phyloP scores from a whole-genome alignment of 2,329 filamentous ascomycete species.

The Claviceps sp. region DNA sequence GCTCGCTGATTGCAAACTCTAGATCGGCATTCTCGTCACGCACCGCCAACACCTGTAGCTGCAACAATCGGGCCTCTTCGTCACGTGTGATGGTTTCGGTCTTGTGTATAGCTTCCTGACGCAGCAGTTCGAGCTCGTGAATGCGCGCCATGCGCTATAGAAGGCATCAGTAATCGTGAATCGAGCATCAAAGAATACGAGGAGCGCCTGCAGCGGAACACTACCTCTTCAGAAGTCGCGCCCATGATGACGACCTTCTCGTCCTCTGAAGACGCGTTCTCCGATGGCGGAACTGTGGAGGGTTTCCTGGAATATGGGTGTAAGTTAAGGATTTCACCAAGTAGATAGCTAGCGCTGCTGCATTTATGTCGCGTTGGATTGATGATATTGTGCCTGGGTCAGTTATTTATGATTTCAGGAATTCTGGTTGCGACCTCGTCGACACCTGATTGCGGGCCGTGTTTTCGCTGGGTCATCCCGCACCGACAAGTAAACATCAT shows the following conservation, averaged over 20 bases:
- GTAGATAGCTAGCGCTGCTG: not conserved
- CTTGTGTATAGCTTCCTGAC: conserved; percentile 50
- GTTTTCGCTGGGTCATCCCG: conserved; percentile 15
- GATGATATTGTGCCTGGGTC: not conserved
- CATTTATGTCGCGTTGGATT: not conserved
- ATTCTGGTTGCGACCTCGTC: conserved; percentile 1
- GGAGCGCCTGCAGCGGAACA: not conserved
- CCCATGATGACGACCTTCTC: conserved; percentile 12
- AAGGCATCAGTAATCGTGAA: conserved; percentile 6
- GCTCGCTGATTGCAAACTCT: conserved; percentile 45
- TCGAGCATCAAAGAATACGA: not conserved
- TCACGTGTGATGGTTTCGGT: conserved; percentile 58
- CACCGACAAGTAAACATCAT: conserved; percentile 18
- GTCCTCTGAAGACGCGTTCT: not conserved
- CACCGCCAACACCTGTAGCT: conserved; percentile 56
- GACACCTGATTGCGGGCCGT: conserved; percentile 6
- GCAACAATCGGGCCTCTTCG: conserved; percentile 59
- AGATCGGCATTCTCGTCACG: conserved; percentile 61
- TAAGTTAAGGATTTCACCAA: not conserved
- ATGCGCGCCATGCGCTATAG: conserved; percentile 30
- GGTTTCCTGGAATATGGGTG: not conserved
- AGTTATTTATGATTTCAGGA: not conserved
- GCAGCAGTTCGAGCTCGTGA: conserved; percentile 53
- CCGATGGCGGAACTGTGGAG: not conserved
- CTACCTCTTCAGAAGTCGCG: conserved; percentile 16